Conservation (phyloP, 768 basidiomycete species). For the Tricholoma sp. region DNA sequence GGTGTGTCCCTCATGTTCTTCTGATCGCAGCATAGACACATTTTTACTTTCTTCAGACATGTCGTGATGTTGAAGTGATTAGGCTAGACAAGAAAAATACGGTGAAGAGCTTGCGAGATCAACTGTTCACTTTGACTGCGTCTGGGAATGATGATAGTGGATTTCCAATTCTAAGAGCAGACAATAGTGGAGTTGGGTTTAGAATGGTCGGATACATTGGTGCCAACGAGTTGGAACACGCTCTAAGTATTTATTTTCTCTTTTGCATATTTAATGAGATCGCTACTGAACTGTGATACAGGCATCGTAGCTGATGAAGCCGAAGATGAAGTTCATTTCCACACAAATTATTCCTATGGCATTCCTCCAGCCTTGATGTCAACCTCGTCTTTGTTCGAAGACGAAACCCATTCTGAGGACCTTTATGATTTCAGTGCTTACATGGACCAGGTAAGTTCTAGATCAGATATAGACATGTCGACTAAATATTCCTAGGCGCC, state of each 20-base stretch:
- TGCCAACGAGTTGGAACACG: slow-evolving; percentile 90
- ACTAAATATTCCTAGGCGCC: slow-evolving; percentile 56
- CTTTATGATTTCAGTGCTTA: slow-evolving; percentile 81
- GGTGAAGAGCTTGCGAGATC: slow-evolving; percentile 66
- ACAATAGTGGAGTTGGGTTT: slow-evolving; percentile 38
- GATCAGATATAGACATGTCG: background rate
- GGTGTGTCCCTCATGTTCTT: slow-evolving; percentile 36
- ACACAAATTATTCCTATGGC: slow-evolving; percentile 37
- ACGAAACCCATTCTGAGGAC: slow-evolving; percentile 33
- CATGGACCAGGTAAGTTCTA: slow-evolving; percentile 71
- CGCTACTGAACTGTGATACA: slow-evolving; percentile 21
- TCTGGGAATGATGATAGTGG: slow-evolving; percentile 72
- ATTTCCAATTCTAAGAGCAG: slow-evolving; percentile 75
- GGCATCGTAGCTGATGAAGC: slow-evolving; percentile 73
- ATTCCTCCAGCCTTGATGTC: slow-evolving; percentile 44
- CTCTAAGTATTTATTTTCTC: slow-evolving; percentile 50
- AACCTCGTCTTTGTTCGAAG: slow-evolving; percentile 54
- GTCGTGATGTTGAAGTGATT: slow-evolving; percentile 65
- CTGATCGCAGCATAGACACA: background rate
- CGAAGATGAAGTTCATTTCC: slow-evolving; percentile 64
- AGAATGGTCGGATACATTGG: slow-evolving; percentile 90
- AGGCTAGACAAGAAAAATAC: slow-evolving; percentile 70
- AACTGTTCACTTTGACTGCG: slow-evolving; percentile 53
- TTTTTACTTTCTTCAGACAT: slow-evolving; percentile 41
- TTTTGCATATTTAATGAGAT: background rate